Percentiles rank a stretch among this genome's conserved stretches.
These are phyloP conservation scores for Verbena officinalis DNA, from an alignment of 257 asterid species.

Conservation along the genomic window DNA sequence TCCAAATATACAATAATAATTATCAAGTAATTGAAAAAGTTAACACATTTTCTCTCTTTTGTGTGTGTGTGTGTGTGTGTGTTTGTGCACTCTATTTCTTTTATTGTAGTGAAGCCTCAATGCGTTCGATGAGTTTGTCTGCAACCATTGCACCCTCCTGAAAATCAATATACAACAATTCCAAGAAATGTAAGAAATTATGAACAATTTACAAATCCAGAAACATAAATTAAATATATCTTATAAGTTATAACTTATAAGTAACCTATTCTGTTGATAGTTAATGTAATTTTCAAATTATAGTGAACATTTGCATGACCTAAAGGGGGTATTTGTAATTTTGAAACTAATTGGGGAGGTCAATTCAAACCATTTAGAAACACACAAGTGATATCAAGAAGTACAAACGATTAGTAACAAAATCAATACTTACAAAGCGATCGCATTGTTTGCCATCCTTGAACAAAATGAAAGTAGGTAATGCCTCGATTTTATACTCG, in stretches of 20 bases:
- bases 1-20: neutral
- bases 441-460: slow-evolving; percentile 70
- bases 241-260: too few species aligned
- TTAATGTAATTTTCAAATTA: too few species aligned
- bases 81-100: slow-evolving; percentile 14
- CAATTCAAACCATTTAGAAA: too few species aligned
- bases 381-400: neutral
- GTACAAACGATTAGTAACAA: neutral
- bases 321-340: too few species aligned
- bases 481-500: slow-evolving; percentile 68
- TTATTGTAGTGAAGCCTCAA: slow-evolving; percentile 59
- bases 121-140: slow-evolving; percentile 55
- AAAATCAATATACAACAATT: slow-evolving; percentile 9
- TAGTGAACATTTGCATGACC: too few species aligned
- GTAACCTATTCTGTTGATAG: too few species aligned
- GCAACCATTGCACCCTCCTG: slow-evolving; percentile 83
- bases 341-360: too few species aligned
- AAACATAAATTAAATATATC: neutral
- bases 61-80: neutral
- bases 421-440: slow-evolving; percentile 69
- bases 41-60: too few species aligned
- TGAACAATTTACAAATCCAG: neutral
- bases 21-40: too few species aligned
- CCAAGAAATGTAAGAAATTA: neutral
- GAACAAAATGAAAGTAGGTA: slow-evolving; percentile 78